Conservation (phyloP, 805 yeast genomes). For the Candida gorgasii region DNA sequence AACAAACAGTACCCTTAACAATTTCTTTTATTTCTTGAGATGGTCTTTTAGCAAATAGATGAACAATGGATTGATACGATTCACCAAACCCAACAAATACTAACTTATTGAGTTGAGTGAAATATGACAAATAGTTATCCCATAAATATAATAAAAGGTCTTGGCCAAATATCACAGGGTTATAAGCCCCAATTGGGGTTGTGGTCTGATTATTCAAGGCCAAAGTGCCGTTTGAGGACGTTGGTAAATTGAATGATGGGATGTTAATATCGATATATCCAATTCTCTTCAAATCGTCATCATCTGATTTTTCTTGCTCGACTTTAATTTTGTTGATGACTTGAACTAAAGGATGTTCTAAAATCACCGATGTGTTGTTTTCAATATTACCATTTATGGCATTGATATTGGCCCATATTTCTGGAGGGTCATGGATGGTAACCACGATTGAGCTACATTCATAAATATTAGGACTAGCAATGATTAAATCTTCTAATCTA, state of each 20-base stretch:
- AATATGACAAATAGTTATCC: slow-evolving; percentile 86
- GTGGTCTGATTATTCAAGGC: slow-evolving; percentile 19
- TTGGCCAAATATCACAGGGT: slow-evolving; percentile 68
- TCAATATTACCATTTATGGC: slow-evolving; percentile 79
- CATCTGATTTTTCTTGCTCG: slow-evolving; percentile 30
- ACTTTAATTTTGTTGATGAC: slow-evolving; percentile 57
- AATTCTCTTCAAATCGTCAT: slow-evolving; percentile 30
- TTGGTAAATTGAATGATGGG: slow-evolving; percentile 54
- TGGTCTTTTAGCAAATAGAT: slow-evolving; percentile 79
- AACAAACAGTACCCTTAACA: slow-evolving; percentile 70
- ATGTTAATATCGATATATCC: slow-evolving; percentile 85
- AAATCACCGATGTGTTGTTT: slow-evolving; percentile 66
- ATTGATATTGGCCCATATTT: slow-evolving; percentile 84
- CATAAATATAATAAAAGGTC: slow-evolving; percentile 78
- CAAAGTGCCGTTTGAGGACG: slow-evolving; percentile 26
- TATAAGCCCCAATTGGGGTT: slow-evolving; percentile 41
- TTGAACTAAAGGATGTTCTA: slow-evolving; percentile 66
- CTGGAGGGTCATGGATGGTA: slow-evolving; percentile 87
- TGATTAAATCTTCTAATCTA: slow-evolving; percentile 60
- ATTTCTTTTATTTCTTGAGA: slow-evolving; percentile 52
- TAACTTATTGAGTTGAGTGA: slow-evolving; percentile 61
- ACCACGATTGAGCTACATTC: slow-evolving; percentile 64
- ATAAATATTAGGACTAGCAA: slow-evolving; percentile 72
- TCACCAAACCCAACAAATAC: slow-evolving; percentile 89
- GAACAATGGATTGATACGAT: slow-evolving; percentile 82